These are phyloP conservation scores for Colletotrichum sojae DNA, from an alignment of 2,329 filamentous ascomycete species.

Conservation along the genomic window DNA sequence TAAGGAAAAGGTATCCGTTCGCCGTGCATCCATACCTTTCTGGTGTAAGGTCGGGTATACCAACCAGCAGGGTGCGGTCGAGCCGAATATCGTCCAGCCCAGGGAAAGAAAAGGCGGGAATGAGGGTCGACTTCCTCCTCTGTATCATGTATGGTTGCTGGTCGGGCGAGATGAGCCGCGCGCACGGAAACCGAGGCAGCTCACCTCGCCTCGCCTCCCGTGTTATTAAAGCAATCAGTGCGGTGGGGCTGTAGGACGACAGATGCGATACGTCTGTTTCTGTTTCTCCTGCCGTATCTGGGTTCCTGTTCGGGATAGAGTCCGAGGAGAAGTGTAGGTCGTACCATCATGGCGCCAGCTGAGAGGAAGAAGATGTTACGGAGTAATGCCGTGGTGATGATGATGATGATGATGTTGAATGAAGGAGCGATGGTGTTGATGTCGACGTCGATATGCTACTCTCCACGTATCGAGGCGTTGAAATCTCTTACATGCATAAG, in stretches of 20 bases:
- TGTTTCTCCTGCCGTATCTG: conserved; percentile 14
- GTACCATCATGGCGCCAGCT: conserved; percentile 3
- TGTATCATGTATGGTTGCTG: conserved; percentile 1
- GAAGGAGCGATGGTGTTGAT: no score
- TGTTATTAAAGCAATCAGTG: conserved; percentile 38
- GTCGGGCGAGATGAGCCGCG: conserved; percentile 17
- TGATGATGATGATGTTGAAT: no score
- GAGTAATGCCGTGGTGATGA: no score
- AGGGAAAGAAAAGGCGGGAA: conserved; percentile 28
- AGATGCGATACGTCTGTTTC: conserved; percentile 29
- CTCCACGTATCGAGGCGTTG: no score
- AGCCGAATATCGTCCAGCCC: no score
- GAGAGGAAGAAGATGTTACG: not conserved
- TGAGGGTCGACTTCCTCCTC: conserved; percentile 2
- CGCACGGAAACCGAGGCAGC: conserved; percentile 7
- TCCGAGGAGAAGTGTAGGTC: not conserved
- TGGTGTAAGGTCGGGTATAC: no score
- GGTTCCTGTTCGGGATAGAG: not conserved
- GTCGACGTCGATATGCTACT: no score
- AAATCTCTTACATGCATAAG: no score
- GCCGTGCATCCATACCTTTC: no score
- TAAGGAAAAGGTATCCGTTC: no score
- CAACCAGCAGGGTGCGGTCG: no score
- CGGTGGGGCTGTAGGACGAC: conserved; percentile 30
- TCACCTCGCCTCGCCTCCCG: conserved; percentile 15